phyloP scores from a whole-genome alignment of 129 eudicot genomes.

The Helianthus tuberosus region DNA sequence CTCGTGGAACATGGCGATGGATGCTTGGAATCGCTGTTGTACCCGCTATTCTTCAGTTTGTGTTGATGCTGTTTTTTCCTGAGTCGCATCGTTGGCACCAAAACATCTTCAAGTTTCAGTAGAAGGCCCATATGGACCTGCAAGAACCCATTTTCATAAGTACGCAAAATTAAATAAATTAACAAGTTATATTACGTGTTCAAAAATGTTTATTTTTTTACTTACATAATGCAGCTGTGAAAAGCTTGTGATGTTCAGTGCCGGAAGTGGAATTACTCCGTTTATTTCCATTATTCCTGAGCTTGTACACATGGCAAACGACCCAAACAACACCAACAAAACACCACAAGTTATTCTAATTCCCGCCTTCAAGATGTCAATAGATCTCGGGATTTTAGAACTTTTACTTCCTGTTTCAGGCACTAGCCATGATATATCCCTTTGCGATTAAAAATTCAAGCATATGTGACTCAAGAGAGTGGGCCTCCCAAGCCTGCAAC shows the following conservation, averaged over 20 bases:
- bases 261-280: constrained; percentile 82
- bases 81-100: no score
- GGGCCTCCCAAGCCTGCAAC: constrained; percentile 18
- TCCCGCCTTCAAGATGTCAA: constrained; percentile 49
- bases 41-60: no score
- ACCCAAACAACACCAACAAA: constrained; percentile 25
- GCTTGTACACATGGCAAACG: constrained; percentile 41
- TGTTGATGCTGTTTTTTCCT: no score
- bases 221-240: constrained; percentile 45
- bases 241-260: constrained; percentile 61
- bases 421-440: constrained; percentile 38
- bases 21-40: no score
- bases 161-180: background rate
- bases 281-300: constrained; percentile 62
- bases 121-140: no score
- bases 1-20: no score
- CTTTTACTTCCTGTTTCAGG: constrained; percentile 51
- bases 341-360: constrained; percentile 44
- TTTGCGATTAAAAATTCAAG: constrained; percentile 48
- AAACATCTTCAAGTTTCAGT: no score
- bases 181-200: background rate
- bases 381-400: constrained; percentile 55
- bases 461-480: constrained; percentile 51
- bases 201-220: constrained; percentile 1
- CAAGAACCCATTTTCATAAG: no score